Evolutionary conservation across 495 filamentous ascomycete genomes (phyloP), one percentile per base, ranked within the genome.

Genomic region (Annulohypoxylon stygium): DNA sequence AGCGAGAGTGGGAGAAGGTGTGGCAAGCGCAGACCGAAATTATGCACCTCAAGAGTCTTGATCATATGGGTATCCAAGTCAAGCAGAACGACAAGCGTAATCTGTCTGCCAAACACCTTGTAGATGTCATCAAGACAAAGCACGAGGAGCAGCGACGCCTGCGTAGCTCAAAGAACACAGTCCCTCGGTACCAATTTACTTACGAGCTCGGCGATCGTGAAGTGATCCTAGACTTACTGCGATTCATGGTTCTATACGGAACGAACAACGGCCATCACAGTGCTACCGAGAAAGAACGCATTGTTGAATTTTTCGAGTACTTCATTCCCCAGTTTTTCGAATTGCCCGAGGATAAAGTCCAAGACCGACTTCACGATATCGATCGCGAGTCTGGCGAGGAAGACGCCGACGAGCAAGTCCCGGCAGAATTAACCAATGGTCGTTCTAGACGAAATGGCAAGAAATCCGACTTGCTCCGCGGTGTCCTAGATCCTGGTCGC

Each of bases 1-100:
- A 93, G 87, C 93, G 96, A 25, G 97, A 98, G 78, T 99, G 97
- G 97, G 94, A 98, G 81, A 98, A 98, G 79, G 93, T 98, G 23
- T 99, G 97, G 97, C 93, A 94, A 64, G 90, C 91, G 64, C 96
- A 98, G 80, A 98, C 94, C 48, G 90, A 95, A 70, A 87, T 90
- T 69, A 93, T 95, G 78, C 97, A 97, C 81, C 95, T 95, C 85
- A 94, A 91, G 81, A 97, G 94, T 81, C 88, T 99, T 55, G 97
- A 99, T 70, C 97, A 98, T 76, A 95, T 97, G 85, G 93, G 93
- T 11, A 93, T 97, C 67, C 90, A 91, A 39, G 90, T 91, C 71
- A 97, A 95, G 81, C 83, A 85, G 34, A 88, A 86, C 9, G 95
- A 98, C 82, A 97, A 97, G 85, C 93, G 93, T 54, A 90, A 93